Evolutionary conservation across 371 early-diverging fungal species (phyloP), one percentile per base, ranked within the genome.

Genomic region (Mucor racemosus): DNA sequence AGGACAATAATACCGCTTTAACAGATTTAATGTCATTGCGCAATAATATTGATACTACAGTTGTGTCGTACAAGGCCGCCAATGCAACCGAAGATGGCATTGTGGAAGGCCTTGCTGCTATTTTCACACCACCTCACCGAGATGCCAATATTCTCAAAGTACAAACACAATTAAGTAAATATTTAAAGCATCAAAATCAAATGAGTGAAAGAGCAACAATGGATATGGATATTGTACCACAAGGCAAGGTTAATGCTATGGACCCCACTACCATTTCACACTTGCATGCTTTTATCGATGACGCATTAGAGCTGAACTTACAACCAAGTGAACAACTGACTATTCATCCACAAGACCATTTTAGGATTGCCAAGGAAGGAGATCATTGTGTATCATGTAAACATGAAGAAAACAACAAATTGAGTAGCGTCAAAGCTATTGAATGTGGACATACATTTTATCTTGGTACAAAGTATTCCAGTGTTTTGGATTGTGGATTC

Each of bases 361-460:
- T 77, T 62, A 84, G 87, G 69, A 69, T 86, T 65, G 74, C 84
- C 13, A 63, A 75, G 48, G 77, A 85, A 7, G 92, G 92, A 14
- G 94, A 94, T 71, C 60, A 58, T 0, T 95, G 95, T 62, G 76
- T 76, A 7, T 72, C 81, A n/a, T 93, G 94, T 58, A 44, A 39
- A 59, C 26, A 26, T 26, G 65, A 67, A 9, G 42, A 60, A n/a
- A 34, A 39, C 7, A 58, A 58, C 33, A 70, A 75, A 14, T 71
- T 91, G 53, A 72, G 67, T 1, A 73, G 80, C 19, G 80, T 82
- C 39, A 83, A 86, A 13, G 95, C 94, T 0, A 94, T 96, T 53
- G 97, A 97, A 71, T 90, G 95, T 1, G 97, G 90, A 0, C 97
- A 97, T 64, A 93, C 95, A 0, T 97, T 97, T 71, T 87, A 92